These are phyloP conservation scores for Phytophthora vignae DNA, from an alignment of 352 stramenopile species.

Conservation along the genomic window DNA sequence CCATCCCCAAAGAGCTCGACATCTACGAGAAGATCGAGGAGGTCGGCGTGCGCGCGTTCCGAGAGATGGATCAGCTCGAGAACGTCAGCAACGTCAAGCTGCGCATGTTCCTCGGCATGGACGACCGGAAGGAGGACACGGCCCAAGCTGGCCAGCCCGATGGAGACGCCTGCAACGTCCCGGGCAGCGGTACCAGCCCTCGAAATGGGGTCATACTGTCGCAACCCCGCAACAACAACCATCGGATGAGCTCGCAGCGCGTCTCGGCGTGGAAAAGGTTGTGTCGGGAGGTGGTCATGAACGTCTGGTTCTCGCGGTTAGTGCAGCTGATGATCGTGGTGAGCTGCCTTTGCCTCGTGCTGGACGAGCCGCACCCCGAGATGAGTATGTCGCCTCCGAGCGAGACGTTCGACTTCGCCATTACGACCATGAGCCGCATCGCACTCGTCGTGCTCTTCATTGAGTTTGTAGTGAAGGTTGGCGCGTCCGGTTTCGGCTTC, in stretches of 20 bases:
- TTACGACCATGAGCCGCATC: slow-evolving; percentile 54
- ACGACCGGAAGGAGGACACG: slow-evolving; percentile 40
- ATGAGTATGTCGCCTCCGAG: slow-evolving; percentile 58
- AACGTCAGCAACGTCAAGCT: slow-evolving; percentile 86
- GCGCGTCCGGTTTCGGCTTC: slow-evolving; percentile 60
- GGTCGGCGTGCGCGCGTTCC: slow-evolving; percentile 74
- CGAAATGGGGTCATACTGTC: slow-evolving; percentile 9
- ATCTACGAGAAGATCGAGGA: slow-evolving; percentile 89
- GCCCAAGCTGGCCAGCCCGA: slow-evolving; percentile 5
- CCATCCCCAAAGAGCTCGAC: slow-evolving; percentile 81
- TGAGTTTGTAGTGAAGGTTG: slow-evolving; percentile 73
- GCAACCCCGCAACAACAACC: slow-evolving; percentile 17
- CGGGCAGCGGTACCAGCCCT: not conserved
- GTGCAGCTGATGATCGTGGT: slow-evolving; percentile 78
- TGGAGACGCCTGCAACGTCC: not conserved
- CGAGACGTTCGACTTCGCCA: slow-evolving; percentile 36
- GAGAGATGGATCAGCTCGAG: slow-evolving; percentile 81
- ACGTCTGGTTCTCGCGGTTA: slow-evolving; percentile 57
- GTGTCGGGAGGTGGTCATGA: slow-evolving; percentile 45
- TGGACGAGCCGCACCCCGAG: slow-evolving; percentile 76
- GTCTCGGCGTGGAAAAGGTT: slow-evolving; percentile 27
- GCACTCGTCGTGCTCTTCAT: slow-evolving; percentile 61
- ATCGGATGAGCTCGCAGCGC: slow-evolving; percentile 8
- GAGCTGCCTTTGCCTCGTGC: slow-evolving; percentile 74
- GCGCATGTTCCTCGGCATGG: slow-evolving; percentile 78